Evolutionary conservation across 83 land plant species (phyloP).

Genomic region (Picea abies): DNA sequence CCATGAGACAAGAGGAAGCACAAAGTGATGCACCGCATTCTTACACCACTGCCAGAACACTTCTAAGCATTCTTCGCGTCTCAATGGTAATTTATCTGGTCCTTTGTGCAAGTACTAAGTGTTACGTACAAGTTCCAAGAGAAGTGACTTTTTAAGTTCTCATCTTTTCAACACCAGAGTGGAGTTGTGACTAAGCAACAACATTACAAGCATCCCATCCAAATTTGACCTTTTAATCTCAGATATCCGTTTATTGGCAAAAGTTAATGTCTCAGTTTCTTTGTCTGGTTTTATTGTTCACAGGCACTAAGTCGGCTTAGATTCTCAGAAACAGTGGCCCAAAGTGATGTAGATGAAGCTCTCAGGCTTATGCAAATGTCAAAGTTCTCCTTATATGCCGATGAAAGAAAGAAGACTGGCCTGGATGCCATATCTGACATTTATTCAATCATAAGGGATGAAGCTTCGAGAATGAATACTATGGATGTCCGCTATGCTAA

Average conservation of each 20-base stretch:
- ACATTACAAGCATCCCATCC: background rate
- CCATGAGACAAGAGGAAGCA: conserved; percentile 94
- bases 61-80: conserved; percentile 92
- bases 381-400: conserved; percentile 90
- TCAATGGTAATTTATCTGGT: conserved; percentile 65
- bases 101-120: background rate
- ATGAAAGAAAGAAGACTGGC: conserved; percentile 88
- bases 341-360: conserved; percentile 99
- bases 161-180: background rate
- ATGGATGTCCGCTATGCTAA: conserved; percentile 79
- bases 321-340: conserved; percentile 84
- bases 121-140: background rate
- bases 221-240: background rate
- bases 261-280: too few relatives aligned
- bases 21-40: conserved; percentile 90
- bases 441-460: conserved; percentile 92
- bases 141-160: background rate
- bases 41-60: conserved; percentile 93
- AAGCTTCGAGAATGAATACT: conserved; percentile 75
- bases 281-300: background rate
- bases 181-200: background rate
- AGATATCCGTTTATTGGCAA: background rate
- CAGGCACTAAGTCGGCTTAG: conserved; percentile 95
- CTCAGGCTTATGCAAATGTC: conserved; percentile 98
- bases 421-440: conserved; percentile 95